Evolutionary conservation across 2,329 filamentous ascomycete species (phyloP).

Genomic region (Colletotrichum filicis): DNA sequence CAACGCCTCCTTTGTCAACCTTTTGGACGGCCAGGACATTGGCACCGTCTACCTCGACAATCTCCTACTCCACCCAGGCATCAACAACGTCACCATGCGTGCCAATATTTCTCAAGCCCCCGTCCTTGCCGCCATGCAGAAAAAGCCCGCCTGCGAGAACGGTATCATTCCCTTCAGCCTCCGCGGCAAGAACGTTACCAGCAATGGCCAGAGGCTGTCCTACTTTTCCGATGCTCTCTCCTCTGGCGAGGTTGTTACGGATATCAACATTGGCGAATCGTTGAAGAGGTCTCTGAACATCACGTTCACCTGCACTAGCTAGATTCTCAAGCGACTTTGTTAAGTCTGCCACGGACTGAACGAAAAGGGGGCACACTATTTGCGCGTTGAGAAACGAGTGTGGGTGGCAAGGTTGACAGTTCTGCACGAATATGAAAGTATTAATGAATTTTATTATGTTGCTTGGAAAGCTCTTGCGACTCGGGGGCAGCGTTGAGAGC

Average conservation of each 20-base stretch:
- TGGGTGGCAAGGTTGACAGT: not conserved
- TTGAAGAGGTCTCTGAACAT: constrained; percentile 39
- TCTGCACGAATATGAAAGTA: not conserved
- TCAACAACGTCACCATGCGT: constrained; percentile 65
- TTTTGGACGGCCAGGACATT: constrained; percentile 60
- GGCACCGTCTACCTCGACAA: constrained; percentile 69
- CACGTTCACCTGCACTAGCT: constrained; percentile 16
- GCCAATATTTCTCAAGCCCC: constrained; percentile 62
- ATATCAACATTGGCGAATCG: constrained; percentile 59
- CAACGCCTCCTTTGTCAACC: constrained; percentile 71
- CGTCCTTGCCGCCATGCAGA: constrained; percentile 56
- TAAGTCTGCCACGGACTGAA: not conserved
- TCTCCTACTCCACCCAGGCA: constrained; percentile 67
- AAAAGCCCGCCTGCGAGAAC: constrained; percentile 62
- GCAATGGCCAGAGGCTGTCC: constrained; percentile 60
- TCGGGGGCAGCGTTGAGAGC: not conserved
- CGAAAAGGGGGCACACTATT: not conserved
- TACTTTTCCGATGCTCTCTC: constrained; percentile 68
- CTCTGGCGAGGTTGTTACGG: constrained; percentile 60
- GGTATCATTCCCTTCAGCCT: constrained; percentile 67
- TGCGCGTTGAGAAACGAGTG: not conserved
- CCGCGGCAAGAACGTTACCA: constrained; percentile 61
- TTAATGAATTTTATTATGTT: not conserved
- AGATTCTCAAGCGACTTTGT: not conserved
- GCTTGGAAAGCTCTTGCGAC: not conserved